A percentile compares a stretch with the other conserved stretches of the same genome.
phyloP scores from a whole-genome alignment of 208 protist species.

The Leptomonas seymouri region DNA sequence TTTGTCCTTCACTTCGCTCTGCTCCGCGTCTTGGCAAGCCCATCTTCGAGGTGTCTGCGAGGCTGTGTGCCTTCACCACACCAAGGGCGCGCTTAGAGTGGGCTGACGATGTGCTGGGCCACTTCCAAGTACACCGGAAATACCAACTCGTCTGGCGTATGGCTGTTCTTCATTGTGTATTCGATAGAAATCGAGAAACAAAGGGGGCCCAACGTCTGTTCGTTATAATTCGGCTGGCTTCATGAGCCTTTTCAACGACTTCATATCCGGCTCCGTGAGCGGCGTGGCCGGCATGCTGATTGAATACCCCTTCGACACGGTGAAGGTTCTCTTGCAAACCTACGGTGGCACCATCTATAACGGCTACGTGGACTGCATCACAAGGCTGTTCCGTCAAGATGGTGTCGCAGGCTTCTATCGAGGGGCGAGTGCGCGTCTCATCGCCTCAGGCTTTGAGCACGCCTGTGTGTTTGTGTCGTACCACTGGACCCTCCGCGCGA shows the following conservation, averaged over 20 bases:
- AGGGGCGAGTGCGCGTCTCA: slow-evolving; percentile 66
- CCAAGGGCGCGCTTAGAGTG: too few relatives aligned
- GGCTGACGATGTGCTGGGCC: too few relatives aligned
- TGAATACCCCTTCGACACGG: slow-evolving; percentile 91
- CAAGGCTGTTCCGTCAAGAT: slow-evolving; percentile 47
- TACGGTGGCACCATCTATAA: slow-evolving; percentile 44
- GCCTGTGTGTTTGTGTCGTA: slow-evolving; percentile 83
- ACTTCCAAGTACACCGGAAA: too few relatives aligned
- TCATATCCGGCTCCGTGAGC: slow-evolving; percentile 66
- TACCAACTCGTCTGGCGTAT: too few relatives aligned
- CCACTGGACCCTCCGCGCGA: slow-evolving; percentile 57
- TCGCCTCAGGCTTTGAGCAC: slow-evolving; percentile 76
- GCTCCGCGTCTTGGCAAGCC: too few relatives aligned
- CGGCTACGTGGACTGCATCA: slow-evolving; percentile 64
- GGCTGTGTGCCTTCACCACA: too few relatives aligned
- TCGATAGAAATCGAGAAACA: too few relatives aligned
- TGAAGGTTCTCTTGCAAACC: slow-evolving; percentile 88
- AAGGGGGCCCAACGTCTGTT: neutral
- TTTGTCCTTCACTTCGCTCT: too few relatives aligned
- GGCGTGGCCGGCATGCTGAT: slow-evolving; percentile 73
- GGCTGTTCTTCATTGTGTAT: too few relatives aligned
- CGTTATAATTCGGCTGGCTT: slow-evolving; percentile 6
- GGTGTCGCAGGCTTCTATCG: slow-evolving; percentile 81
- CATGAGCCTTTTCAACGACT: slow-evolving; percentile 54
- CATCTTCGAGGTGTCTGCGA: too few relatives aligned